These are phyloP conservation scores for Xylaria arbuscula DNA, from an alignment of 2,329 filamentous ascomycete genomes.

Conservation along the genomic window DNA sequence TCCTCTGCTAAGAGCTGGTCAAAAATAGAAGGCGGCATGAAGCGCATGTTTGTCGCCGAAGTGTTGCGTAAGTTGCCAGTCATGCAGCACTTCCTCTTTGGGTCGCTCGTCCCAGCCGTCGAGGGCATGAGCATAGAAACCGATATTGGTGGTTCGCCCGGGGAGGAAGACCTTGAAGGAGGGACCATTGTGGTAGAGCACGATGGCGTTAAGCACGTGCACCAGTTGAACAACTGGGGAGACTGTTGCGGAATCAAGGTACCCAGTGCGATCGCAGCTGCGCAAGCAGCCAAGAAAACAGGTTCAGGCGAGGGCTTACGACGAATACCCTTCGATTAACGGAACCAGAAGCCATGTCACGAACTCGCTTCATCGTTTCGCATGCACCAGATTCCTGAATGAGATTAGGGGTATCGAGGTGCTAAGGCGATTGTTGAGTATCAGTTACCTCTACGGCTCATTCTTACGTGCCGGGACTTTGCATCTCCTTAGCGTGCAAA, in stretches of 20 bases:
- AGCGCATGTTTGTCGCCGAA: conserved; percentile 94
- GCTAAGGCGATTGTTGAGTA: neutral
- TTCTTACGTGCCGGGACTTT: neutral
- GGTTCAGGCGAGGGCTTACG: conserved; percentile 70
- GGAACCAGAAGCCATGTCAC: neutral
- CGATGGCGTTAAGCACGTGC: conserved; percentile 75
- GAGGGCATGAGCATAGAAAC: conserved; percentile 81
- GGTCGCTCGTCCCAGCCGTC: conserved; percentile 81
- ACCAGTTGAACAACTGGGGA: conserved; percentile 82
- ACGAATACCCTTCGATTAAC: conserved; percentile 83
- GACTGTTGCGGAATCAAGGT: conserved; percentile 99
- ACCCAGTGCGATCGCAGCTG: conserved; percentile 90
- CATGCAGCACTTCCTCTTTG: conserved; percentile 99
- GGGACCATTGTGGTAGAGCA: conserved; percentile 71
- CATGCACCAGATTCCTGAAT: neutral
- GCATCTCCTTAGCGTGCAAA: neutral
- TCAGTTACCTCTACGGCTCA: neutral
- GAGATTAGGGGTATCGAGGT: neutral
- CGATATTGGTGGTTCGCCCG: conserved; percentile 59
- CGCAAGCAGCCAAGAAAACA: conserved; percentile 85
- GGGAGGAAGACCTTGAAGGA: conserved; percentile 63
- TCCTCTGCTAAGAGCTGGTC: conserved; percentile 87
- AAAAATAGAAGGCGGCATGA: conserved; percentile 95
- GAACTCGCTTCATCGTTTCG: neutral
- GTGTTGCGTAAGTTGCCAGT: conserved; percentile 93